A percentile compares a stretch with the other conserved stretches of the same genome.
phyloP scores from a whole-genome alignment of 169 alveolate genomes.

The Pseudocohnilembus persalinus region DNA sequence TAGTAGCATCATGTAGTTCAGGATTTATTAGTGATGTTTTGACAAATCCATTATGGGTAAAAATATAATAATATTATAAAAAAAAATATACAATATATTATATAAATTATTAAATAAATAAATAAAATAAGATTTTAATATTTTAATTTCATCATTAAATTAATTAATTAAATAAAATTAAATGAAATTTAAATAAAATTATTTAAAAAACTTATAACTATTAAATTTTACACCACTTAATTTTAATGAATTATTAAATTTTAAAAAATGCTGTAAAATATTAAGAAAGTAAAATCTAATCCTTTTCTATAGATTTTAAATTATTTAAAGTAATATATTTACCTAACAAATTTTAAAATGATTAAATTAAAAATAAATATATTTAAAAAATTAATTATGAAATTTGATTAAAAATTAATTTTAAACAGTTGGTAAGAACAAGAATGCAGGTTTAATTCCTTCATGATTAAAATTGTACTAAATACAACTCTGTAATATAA shows the following conservation, averaged over 20 bases:
- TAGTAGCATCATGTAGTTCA: slow-evolving; percentile 19
- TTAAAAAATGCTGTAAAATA: too few relatives aligned
- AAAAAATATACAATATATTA: not conserved
- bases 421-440: slow-evolving; percentile 33
- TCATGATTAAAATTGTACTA: slow-evolving; percentile 17
- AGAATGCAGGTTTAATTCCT: slow-evolving; percentile 30
- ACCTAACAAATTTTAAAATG: too few relatives aligned
- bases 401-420: not conserved
- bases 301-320: too few relatives aligned
- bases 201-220: too few relatives aligned
- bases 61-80: not conserved
- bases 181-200: too few relatives aligned
- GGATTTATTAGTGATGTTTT: slow-evolving; percentile 44
- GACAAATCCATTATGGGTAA: slow-evolving; percentile 52
- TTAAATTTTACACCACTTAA: too few relatives aligned
- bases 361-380: too few relatives aligned
- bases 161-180: too few relatives aligned
- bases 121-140: not conserved
- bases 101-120: not conserved
- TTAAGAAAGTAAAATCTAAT: too few relatives aligned
- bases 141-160: too few relatives aligned
- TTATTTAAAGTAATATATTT: too few relatives aligned
- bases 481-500: slow-evolving; percentile 20
- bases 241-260: too few relatives aligned
- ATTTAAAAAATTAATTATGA: not conserved